These are phyloP conservation scores for Plectosphaerella sp. DNA, from an alignment of 2,329 filamentous ascomycete genomes.

Conservation along the genomic window DNA sequence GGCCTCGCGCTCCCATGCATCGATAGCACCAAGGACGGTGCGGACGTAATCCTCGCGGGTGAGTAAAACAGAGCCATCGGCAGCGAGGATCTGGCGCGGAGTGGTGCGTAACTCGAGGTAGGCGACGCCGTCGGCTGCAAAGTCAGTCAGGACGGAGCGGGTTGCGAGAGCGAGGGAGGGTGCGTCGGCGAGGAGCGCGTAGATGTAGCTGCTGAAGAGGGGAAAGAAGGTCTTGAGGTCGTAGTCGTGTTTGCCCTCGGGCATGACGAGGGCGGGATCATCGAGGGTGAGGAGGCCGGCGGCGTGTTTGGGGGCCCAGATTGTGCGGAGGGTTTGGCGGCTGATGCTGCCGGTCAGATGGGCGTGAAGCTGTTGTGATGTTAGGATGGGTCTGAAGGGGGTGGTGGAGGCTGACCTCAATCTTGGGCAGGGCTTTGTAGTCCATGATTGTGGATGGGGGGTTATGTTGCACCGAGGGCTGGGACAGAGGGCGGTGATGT, in stretches of 20 bases:
- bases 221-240: slow-evolving; percentile 71
- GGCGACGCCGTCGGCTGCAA: slow-evolving; percentile 65
- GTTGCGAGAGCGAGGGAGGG: slow-evolving; percentile 59
- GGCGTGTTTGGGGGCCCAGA: slow-evolving; percentile 61
- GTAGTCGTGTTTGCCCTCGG: slow-evolving; percentile 66
- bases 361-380: slow-evolving; percentile 63
- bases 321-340: slow-evolving; percentile 65
- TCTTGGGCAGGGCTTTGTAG: slow-evolving; percentile 47
- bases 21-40: slow-evolving; percentile 62
- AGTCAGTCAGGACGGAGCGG: slow-evolving; percentile 59
- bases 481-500: too few species aligned
- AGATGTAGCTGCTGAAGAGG: slow-evolving; percentile 75
- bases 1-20: slow-evolving; percentile 37
- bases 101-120: slow-evolving; percentile 81
- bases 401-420: slow-evolving; percentile 40
- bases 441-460: slow-evolving; percentile 25
- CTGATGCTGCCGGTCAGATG: slow-evolving; percentile 78
- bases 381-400: slow-evolving; percentile 2
- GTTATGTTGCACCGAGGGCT: not conserved
- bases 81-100: slow-evolving; percentile 42
- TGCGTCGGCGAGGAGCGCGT: slow-evolving; percentile 64
- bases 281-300: slow-evolving; percentile 50
- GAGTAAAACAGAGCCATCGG: slow-evolving; percentile 45
- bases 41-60: slow-evolving; percentile 61
- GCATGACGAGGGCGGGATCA: slow-evolving; percentile 67